A percentile compares a stretch with the other conserved stretches of the same genome.
These are phyloP conservation scores for Crotalaria pallida DNA, from an alignment of 306 rosid species.

Conservation along the genomic window DNA sequence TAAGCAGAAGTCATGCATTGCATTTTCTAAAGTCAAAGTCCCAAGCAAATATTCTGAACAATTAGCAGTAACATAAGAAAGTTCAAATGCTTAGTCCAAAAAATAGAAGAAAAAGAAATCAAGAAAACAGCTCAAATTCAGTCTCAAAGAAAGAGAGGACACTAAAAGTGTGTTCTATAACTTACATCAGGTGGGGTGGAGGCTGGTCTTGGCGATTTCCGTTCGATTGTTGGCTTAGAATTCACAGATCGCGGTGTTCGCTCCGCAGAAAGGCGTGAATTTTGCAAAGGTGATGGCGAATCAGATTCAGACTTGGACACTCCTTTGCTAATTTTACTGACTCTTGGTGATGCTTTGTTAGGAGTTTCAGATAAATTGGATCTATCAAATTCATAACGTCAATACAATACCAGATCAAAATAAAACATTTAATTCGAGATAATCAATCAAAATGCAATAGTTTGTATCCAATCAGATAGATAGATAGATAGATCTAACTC, in stretches of 20 bases:
- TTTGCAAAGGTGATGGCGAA: slow-evolving; percentile 63
- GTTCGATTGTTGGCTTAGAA: slow-evolving; percentile 56
- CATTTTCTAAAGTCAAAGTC: not conserved
- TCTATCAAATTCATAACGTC: slow-evolving; percentile 45
- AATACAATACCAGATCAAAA: slow-evolving; percentile 17
- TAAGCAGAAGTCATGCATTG: slow-evolving; percentile 3
- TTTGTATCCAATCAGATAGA: not conserved
- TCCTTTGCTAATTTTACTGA: slow-evolving; percentile 50
- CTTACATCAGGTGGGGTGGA: slow-evolving; percentile 80
- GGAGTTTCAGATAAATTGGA: slow-evolving; percentile 61
- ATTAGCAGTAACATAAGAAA: not conserved
- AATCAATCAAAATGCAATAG: slow-evolving; percentile 14
- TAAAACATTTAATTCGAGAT: not conserved
- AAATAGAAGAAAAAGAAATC: not conserved
- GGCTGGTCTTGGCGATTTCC: slow-evolving; percentile 54
- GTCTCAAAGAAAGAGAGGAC: not conserved
- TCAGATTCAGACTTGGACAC: slow-evolving; percentile 63
- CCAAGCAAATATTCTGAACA: not conserved
- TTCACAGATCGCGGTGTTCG: slow-evolving; percentile 73
- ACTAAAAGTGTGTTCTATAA: slow-evolving; percentile 4
- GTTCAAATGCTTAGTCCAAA: slow-evolving; percentile 4
- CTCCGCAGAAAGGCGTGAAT: slow-evolving; percentile 61
- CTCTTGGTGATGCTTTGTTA: slow-evolving; percentile 63
- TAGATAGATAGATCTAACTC: slow-evolving; percentile 29
- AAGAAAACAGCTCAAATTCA: slow-evolving; percentile 1